phyloP scores from a whole-genome alignment of 1,139 yeast species.

The Kurtzmaniella natalensis region DNA sequence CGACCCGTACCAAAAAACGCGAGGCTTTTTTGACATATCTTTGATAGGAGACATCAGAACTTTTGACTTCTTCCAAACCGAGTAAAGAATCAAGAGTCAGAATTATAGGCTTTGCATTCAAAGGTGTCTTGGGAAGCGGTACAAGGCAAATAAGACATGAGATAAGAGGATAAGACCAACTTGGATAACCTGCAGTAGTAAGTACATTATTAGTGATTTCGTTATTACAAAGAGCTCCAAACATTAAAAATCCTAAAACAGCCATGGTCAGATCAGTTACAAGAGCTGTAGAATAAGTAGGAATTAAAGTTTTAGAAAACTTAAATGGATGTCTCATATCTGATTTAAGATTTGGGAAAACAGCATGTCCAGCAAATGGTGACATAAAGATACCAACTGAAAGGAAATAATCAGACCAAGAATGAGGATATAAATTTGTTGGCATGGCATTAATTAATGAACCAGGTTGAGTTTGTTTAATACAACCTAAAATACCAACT shows the following conservation, averaged over 20 bases:
- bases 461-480: conserved; percentile 39
- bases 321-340: conserved; percentile 55
- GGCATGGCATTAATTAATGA: conserved; percentile 40
- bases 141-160: conserved; percentile 73
- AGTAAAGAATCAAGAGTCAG: conserved; percentile 49
- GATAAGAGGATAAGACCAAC: conserved; percentile 56
- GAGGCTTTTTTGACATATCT: conserved; percentile 6
- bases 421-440: conserved; percentile 44
- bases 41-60: conserved; percentile 1
- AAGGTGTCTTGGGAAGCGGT: conserved; percentile 84
- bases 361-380: conserved; percentile 62
- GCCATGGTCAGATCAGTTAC: conserved; percentile 74
- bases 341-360: conserved; percentile 54
- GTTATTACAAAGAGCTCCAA: conserved; percentile 69
- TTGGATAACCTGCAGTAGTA: conserved; percentile 68
- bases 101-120: conserved; percentile 82
- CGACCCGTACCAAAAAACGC: conserved; percentile 30
- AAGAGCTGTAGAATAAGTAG: conserved; percentile 60
- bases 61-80: conserved; percentile 11
- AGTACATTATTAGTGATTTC: conserved; percentile 81
- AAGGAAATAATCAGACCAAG: conserved; percentile 36
- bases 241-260: conserved; percentile 80
- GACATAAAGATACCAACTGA: conserved; percentile 57
- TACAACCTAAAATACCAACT: conserved; percentile 37
- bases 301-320: conserved; percentile 33